Evolutionary conservation across 169 alveolate genomes (phyloP).

Genomic region (Cryptosporidium xiaoi): DNA sequence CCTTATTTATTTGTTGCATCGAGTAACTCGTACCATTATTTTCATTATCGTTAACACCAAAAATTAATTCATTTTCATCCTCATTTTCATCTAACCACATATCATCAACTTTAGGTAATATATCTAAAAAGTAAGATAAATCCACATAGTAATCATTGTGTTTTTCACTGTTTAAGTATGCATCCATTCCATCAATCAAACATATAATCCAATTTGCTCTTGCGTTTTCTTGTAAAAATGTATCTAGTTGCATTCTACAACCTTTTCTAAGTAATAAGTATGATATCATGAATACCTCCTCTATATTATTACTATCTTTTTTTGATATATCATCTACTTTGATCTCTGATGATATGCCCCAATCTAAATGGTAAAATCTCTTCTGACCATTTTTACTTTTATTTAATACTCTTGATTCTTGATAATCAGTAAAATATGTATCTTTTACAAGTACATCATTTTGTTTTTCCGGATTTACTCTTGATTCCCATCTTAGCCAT

Average conservation of each 20-base stretch:
- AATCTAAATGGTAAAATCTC: constrained; percentile 54
- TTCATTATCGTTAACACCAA: background rate
- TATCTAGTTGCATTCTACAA: constrained; percentile 56
- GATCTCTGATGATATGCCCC: constrained; percentile 16
- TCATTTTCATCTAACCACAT: constrained; percentile 54
- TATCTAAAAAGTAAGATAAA: constrained; percentile 20
- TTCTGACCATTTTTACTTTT: constrained; percentile 7
- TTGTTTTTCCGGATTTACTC: constrained; percentile 48
- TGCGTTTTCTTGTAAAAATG: constrained; percentile 41
- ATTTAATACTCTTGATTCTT: constrained; percentile 47
- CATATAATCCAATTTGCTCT: constrained; percentile 48
- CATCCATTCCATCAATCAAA: constrained; percentile 61
- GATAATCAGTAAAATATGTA: constrained; percentile 35
- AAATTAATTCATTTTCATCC: background rate
- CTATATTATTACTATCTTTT: constrained; percentile 36
- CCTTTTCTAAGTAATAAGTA: constrained; percentile 41
- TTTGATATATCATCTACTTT: constrained; percentile 15
- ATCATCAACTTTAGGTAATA: constrained; percentile 62
- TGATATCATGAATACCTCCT: constrained; percentile 32
- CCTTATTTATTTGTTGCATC: constrained; percentile 9
- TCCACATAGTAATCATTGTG: constrained; percentile 41
- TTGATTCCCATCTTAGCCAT: constrained; percentile 73
- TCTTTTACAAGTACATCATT: constrained; percentile 3
- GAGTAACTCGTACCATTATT: background rate
- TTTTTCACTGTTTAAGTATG: constrained; percentile 33